Evolutionary conservation across 2,329 filamentous ascomycete genomes (phyloP).

Genomic region (Pseudocercospora cruenta): DNA sequence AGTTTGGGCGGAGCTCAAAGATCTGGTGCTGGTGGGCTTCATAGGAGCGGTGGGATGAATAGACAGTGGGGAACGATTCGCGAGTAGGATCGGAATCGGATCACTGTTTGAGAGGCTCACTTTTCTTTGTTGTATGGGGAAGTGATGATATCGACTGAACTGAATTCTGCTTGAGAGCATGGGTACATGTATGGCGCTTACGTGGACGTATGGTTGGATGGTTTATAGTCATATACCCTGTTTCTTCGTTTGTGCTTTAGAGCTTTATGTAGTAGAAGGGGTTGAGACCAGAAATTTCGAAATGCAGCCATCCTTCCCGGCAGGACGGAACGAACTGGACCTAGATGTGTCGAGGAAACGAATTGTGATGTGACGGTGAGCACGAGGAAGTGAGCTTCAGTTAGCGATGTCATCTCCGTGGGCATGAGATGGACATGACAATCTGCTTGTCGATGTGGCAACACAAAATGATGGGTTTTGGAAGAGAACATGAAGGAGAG

Average conservation of each 20-base stretch:
- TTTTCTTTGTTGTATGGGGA: neutral
- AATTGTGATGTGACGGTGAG: neutral
- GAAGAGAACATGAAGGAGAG: no score
- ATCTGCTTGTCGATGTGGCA: no score
- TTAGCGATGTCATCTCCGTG: neutral
- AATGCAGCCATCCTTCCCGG: neutral
- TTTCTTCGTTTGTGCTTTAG: neutral
- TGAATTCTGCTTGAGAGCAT: neutral
- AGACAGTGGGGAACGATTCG: constrained; percentile 29
- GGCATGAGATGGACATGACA: no score
- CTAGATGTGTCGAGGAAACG: neutral
- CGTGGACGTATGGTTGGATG: neutral
- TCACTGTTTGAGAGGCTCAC: neutral
- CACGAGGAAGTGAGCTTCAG: neutral
- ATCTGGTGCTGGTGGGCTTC: constrained; percentile 11
- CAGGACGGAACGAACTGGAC: neutral
- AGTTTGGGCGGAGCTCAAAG: constrained; percentile 20
- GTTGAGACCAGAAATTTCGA: neutral
- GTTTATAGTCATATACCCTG: neutral
- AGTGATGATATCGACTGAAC: neutral
- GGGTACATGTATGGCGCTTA: neutral
- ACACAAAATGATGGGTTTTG: no score
- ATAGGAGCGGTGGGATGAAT: constrained; percentile 14
- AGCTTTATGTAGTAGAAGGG: neutral
- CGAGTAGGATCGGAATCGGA: constrained; percentile 15